A percentile compares a stretch with the other conserved stretches of the same genome.
Evolutionary conservation across 116 monocot genomes (phyloP).

Genomic region (Dioscorea cayenensis): DNA sequence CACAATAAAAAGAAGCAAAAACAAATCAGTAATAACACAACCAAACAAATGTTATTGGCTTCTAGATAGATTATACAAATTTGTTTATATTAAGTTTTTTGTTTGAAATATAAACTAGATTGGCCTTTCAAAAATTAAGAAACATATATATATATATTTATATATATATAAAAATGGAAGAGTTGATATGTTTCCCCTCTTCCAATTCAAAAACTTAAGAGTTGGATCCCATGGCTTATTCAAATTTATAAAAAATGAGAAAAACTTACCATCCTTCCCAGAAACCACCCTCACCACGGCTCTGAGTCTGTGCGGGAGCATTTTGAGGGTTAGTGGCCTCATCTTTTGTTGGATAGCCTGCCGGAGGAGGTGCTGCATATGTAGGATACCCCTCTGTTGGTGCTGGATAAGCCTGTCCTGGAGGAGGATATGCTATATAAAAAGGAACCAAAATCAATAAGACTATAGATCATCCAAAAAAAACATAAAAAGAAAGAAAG

Average conservation of each 20-base stretch:
- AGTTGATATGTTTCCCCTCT: too few species aligned
- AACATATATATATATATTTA: too few species aligned
- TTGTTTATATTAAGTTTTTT: too few species aligned
- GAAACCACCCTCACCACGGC: constrained; percentile 7
- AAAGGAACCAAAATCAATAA: background rate
- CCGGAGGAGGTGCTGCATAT: constrained; percentile 8
- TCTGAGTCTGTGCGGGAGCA: constrained; percentile 4
- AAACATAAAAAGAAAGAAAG: background rate
- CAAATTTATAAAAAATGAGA: too few species aligned
- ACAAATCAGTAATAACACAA: background rate
- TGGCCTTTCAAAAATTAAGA: too few species aligned
- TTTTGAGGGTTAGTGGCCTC: background rate
- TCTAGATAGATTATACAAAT: too few species aligned
- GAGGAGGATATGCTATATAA: constrained; percentile 5
- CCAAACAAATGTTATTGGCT: too few species aligned
- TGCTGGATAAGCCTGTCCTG: constrained; percentile 4
- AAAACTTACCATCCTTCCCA: constrained; percentile 14
- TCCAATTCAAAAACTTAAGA: too few species aligned
- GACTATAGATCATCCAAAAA: background rate
- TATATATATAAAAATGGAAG: too few species aligned
- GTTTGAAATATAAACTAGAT: too few species aligned
- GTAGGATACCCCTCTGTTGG: constrained; percentile 1
- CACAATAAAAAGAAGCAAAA: background rate
- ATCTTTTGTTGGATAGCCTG: constrained; percentile 9
- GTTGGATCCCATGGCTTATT: too few species aligned